These are phyloP conservation scores for Marvania coccoides DNA, from an alignment of 139 green algal genomes.

Conservation along the genomic window DNA sequence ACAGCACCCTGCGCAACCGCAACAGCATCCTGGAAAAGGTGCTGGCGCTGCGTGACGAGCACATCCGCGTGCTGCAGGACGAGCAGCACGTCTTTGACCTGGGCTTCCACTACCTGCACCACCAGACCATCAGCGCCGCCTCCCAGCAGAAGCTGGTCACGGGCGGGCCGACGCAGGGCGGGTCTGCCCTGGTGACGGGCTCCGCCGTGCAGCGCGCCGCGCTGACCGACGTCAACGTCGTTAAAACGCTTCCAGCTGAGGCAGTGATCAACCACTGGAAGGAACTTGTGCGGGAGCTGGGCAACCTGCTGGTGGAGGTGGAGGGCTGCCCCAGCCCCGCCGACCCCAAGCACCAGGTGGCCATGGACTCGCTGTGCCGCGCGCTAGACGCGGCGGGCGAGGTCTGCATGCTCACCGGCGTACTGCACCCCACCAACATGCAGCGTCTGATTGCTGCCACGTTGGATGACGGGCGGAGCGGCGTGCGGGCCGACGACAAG, in stretches of 20 bases:
- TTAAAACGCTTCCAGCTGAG: conserved; percentile 14
- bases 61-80: conserved; percentile 35
- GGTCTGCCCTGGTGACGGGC: neutral
- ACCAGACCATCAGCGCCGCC: neutral
- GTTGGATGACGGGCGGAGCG: conserved; percentile 30
- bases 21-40: conserved; percentile 51
- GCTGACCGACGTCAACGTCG: conserved; percentile 10
- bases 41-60: conserved; percentile 33
- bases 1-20: conserved; percentile 31
- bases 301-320: conserved; percentile 33
- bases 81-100: conserved; percentile 26
- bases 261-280: conserved; percentile 22
- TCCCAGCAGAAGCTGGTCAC: conserved; percentile 13
- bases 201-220: neutral
- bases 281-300: conserved; percentile 29
- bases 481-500: conserved; percentile 18
- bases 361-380: conserved; percentile 11
- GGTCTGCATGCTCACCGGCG: conserved; percentile 34
- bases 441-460: conserved; percentile 29
- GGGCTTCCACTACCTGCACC: neutral
- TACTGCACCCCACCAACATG: conserved; percentile 40
- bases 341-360: conserved; percentile 1
- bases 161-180: neutral
- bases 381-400: conserved; percentile 26
- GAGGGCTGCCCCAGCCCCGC: conserved; percentile 15